Percentiles rank a stretch among this genome's conserved stretches.
Evolutionary conservation across 176 grass and related monocot genomes (phyloP).

Genomic region (Zea luxurians): DNA sequence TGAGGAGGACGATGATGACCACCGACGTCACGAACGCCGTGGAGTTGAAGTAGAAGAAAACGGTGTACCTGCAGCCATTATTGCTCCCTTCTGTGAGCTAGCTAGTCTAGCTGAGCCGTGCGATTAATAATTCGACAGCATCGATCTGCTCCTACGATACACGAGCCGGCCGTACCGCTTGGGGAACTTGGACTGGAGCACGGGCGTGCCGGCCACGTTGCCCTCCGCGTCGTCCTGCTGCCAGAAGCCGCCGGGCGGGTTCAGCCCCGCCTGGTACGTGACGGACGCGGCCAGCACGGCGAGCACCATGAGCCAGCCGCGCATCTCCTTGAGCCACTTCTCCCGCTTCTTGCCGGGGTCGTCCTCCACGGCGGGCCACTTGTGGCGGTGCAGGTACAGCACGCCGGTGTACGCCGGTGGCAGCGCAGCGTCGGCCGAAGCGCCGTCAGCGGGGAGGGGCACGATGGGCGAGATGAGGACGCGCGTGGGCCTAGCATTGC

Average conservation of each 20-base stretch:
- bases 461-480: slow-evolving; percentile 27
- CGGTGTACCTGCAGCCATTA: slow-evolving; percentile 10
- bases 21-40: slow-evolving; percentile 46
- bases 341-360: slow-evolving; percentile 8
- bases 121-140: no score
- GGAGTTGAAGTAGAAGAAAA: slow-evolving; percentile 50
- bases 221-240: background rate
- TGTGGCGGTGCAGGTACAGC: slow-evolving; percentile 14
- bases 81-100: background rate
- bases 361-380: background rate
- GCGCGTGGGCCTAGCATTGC: background rate
- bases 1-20: slow-evolving; percentile 47
- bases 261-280: slow-evolving; percentile 44
- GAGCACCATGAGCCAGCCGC: slow-evolving; percentile 49
- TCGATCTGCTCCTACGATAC: no score
- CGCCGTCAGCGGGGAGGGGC: background rate
- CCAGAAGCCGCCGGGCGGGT: slow-evolving; percentile 49
- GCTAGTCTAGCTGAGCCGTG: no score
- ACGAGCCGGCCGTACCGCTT: background rate
- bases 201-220: background rate
- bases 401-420: slow-evolving; percentile 24
- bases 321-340: slow-evolving; percentile 49
- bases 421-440: background rate
- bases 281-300: slow-evolving; percentile 41
- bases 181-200: slow-evolving; percentile 22